Evolutionary conservation across 2,329 filamentous ascomycete genomes (phyloP).

Genomic region (Paraconiothyrium sp.): DNA sequence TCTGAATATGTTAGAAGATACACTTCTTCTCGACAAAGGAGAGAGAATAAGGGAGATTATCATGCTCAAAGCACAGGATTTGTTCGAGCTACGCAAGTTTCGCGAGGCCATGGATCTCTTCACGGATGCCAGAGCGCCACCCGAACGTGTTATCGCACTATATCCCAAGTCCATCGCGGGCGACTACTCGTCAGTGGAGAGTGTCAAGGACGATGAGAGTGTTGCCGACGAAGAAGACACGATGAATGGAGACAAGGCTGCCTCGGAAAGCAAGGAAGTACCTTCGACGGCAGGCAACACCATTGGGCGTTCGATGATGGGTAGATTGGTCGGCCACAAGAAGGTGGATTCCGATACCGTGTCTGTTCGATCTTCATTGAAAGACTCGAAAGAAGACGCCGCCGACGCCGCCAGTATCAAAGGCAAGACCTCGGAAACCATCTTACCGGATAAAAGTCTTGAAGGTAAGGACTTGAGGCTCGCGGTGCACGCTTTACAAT

Average conservation of each 20-base stretch:
- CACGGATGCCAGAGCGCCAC: slow-evolving; percentile 87
- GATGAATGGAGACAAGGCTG: slow-evolving; percentile 32
- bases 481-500: slow-evolving; percentile 83
- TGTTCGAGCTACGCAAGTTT: slow-evolving; percentile 87
- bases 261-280: slow-evolving; percentile 33
- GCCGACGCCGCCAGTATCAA: slow-evolving; percentile 67
- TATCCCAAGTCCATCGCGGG: slow-evolving; percentile 88
- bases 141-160: slow-evolving; percentile 84
- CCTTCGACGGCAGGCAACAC: slow-evolving; percentile 39
- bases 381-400: slow-evolving; percentile 61
- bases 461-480: slow-evolving; percentile 85
- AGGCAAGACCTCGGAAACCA: slow-evolving; percentile 56
- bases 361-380: slow-evolving; percentile 69
- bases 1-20: slow-evolving; percentile 89
- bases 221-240: slow-evolving; percentile 44
- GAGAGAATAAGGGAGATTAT: slow-evolving; percentile 85
- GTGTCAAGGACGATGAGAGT: slow-evolving; percentile 57
- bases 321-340: slow-evolving; percentile 57
- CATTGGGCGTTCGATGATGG: slow-evolving; percentile 55
- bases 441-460: slow-evolving; percentile 59
- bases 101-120: slow-evolving; percentile 89
- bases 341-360: slow-evolving; percentile 60
- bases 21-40: slow-evolving; percentile 82
- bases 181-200: slow-evolving; percentile 72
- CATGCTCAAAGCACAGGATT: slow-evolving; percentile 85